A percentile compares a stretch with the other conserved stretches of the same genome.
Evolutionary conservation across 1,284 basidiomycete species (phyloP).

Genomic region (Lignosus rhinocerotis): DNA sequence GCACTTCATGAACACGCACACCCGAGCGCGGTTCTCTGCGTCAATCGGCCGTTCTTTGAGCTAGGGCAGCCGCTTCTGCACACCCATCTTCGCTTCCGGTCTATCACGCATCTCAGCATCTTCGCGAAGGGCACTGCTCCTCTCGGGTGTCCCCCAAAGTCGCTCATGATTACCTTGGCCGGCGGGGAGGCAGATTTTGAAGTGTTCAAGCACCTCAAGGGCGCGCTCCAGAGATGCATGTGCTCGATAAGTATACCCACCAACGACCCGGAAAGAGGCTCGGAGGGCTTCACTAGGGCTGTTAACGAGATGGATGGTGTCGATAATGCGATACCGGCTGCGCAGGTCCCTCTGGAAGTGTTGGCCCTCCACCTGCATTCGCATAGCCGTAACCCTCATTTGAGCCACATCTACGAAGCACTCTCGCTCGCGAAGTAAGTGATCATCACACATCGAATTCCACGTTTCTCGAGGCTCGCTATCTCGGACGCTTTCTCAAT

Average conservation of each 20-base stretch:
- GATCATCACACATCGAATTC: background rate
- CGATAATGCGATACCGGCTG: background rate
- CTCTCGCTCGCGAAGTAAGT: slow-evolving; percentile 45
- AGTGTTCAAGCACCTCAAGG: slow-evolving; percentile 34
- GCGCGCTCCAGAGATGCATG: slow-evolving; percentile 26
- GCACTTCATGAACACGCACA: slow-evolving; percentile 24
- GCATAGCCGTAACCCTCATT: slow-evolving; percentile 38
- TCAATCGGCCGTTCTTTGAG: slow-evolving; percentile 28
- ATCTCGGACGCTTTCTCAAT: background rate
- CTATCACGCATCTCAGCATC: slow-evolving; percentile 31
- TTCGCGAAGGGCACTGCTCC: slow-evolving; percentile 28
- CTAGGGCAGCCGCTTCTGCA: slow-evolving; percentile 32
- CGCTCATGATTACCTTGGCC: slow-evolving; percentile 30
- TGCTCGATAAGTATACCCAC: background rate
- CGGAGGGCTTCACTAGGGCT: background rate
- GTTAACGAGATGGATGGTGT: background rate
- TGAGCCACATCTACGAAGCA: slow-evolving; percentile 40
- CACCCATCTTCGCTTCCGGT: slow-evolving; percentile 34
- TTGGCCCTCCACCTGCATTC: slow-evolving; percentile 46
- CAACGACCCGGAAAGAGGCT: background rate
- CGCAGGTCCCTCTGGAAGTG: slow-evolving; percentile 32
- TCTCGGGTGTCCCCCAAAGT: slow-evolving; percentile 29
- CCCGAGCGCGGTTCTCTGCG: slow-evolving; percentile 30
- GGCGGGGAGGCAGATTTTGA: slow-evolving; percentile 34
- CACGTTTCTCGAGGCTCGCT: background rate